Base-by-base conservation (phyloP, 106 monocot species). In the Dendrobium officinale region DNA sequence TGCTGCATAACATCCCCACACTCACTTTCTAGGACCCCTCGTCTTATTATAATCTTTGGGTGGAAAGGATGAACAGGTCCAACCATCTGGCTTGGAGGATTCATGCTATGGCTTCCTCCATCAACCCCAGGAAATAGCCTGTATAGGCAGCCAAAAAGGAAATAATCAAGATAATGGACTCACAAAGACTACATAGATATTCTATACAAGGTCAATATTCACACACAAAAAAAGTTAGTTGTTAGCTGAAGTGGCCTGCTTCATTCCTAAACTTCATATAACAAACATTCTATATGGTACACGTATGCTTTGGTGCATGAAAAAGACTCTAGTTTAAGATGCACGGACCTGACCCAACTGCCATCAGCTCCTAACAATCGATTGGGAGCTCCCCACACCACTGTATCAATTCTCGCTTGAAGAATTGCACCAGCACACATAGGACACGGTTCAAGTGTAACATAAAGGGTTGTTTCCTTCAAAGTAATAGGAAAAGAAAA, bases 361-460 rank as follows among this genome's bases (percentile, higher is more conserved):
- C 96, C 96, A 89, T 96, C 96, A 75, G 96, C 96, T 79, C 96
- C 96, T 47, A 96, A 59, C 41, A 96, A 94, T 86, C 88, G 90
- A 87, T 96, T 96, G 19, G 96, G 96, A 81, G 96, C 96, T 74
- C 96, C 96, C 96, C 96, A 96, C 4, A 96, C 96, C 22, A 96
- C 90, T 41, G 90, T 86, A 77, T 94, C 95, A 9, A 96, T 82
- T 85, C 96, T 90, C 74, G 96, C 90, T 82, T 96, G 96, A 64
- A 96, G 89, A 84, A 96, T 96, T 82, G 96, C 96, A 22, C 96
- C 96, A 22, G 96, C 96, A 80, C 96, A 96, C 96, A 96, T 96
- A 15, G 96, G 80, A 79, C 96, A 96, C 44, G 96, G 96, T 79
- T 96, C 96, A 22, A 96, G 91, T 2, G 96, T 96, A 81, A 96